These are phyloP conservation scores for Moesziomyces parantarcticus DNA, from an alignment of 1,284 basidiomycete species.

Conservation along the genomic window DNA sequence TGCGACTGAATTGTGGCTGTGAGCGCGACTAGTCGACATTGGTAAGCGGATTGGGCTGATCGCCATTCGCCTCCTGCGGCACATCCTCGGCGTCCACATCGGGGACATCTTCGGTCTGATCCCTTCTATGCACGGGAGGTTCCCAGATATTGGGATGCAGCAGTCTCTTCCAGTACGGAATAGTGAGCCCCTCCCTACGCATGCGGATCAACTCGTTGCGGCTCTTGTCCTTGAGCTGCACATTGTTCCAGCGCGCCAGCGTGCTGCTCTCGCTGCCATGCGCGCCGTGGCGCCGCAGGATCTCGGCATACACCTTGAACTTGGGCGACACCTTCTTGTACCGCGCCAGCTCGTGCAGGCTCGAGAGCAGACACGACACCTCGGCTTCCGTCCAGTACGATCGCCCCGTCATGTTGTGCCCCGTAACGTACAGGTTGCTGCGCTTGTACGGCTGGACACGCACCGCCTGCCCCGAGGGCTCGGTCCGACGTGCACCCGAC, in stretches of 20 bases:
- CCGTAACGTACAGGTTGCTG: slow-evolving; percentile 48
- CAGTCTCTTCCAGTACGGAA: slow-evolving; percentile 51
- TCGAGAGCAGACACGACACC: slow-evolving; percentile 20
- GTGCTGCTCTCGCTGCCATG: slow-evolving; percentile 17
- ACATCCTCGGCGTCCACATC: slow-evolving; percentile 5
- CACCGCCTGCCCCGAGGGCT: slow-evolving; percentile 22
- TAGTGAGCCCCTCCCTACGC: slow-evolving; percentile 35
- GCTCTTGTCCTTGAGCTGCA: slow-evolving; percentile 61
- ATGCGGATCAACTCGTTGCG: slow-evolving; percentile 53
- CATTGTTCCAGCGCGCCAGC: slow-evolving; percentile 53
- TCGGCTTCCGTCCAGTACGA: slow-evolving; percentile 40
- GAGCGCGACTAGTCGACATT: slow-evolving; percentile 2
- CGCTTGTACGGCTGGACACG: slow-evolving; percentile 43
- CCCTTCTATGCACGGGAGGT: slow-evolving; percentile 14
- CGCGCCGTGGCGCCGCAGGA: slow-evolving; percentile 44
- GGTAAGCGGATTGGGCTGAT: slow-evolving; percentile 21
- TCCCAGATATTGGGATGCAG: slow-evolving; percentile 48
- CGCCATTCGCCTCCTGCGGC: slow-evolving; percentile 5
- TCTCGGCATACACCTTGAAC: slow-evolving; percentile 40
- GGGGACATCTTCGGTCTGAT: slow-evolving; percentile 41
- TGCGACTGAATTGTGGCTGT: no score
- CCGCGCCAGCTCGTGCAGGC: slow-evolving; percentile 36
- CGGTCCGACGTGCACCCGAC: not conserved
- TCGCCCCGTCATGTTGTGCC: slow-evolving; percentile 51
- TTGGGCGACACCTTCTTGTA: slow-evolving; percentile 41